These are phyloP conservation scores for Pilobolus umbonatus DNA, from an alignment of 192 early-diverging fungal species.

Conservation along the genomic window DNA sequence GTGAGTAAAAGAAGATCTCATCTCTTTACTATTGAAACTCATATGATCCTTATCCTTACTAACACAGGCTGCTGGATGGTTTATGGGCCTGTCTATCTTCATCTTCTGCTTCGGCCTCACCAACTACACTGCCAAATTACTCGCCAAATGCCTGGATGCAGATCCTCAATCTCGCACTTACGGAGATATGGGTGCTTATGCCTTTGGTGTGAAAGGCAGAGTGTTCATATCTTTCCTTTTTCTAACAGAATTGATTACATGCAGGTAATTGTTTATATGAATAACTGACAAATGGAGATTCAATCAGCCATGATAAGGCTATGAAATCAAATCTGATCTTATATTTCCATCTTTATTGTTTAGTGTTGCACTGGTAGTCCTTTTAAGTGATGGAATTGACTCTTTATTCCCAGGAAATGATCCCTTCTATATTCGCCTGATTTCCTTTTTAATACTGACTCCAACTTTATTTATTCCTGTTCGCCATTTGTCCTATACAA, in stretches of 20 bases:
- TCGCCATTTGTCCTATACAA: conserved; percentile 46
- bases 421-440: conserved; percentile 39
- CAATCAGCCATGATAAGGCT: no score
- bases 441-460: conserved; percentile 42
- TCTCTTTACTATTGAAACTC: not conserved
- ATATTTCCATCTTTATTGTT: conserved; percentile 6
- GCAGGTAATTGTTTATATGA: conserved; percentile 26
- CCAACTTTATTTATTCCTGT: conserved; percentile 49
- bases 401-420: conserved; percentile 29
- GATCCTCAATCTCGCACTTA: conserved; percentile 37
- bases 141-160: conserved; percentile 45
- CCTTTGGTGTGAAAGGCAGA: conserved; percentile 31
- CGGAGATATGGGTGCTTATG: conserved; percentile 38
- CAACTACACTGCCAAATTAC: conserved; percentile 56
- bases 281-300: conserved; percentile 5
- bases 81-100: conserved; percentile 48
- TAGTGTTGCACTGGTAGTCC: conserved; percentile 38
- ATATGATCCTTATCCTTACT: not conserved
- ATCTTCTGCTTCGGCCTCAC: conserved; percentile 38
- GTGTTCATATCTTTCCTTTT: conserved; percentile 29
- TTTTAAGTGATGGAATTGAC: conserved; percentile 35
- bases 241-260: conserved; percentile 34
- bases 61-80: conserved; percentile 57
- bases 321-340: not conserved
- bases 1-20: conserved; percentile 15